These are phyloP conservation scores for Boletus sp. DNA, from an alignment of 1,284 basidiomycete species.

Conservation along the genomic window DNA sequence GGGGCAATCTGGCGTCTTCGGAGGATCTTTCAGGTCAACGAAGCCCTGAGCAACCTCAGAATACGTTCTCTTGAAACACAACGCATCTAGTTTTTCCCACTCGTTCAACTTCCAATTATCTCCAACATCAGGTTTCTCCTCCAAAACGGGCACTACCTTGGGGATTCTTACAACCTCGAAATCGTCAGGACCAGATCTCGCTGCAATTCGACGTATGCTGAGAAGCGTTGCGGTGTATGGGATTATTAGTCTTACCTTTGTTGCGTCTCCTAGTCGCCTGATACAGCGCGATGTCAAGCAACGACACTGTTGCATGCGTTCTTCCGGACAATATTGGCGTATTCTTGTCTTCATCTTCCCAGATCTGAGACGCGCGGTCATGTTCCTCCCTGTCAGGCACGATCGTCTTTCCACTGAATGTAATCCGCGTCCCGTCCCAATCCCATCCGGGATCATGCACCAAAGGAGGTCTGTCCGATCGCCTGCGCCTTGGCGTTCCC, in stretches of 20 bases:
- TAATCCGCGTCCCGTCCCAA: constrained; percentile 22
- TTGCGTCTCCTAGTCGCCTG: background rate
- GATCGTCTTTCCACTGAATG: background rate
- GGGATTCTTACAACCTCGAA: constrained; percentile 27
- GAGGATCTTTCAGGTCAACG: constrained; percentile 1
- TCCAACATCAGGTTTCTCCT: constrained; percentile 7
- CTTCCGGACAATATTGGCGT: background rate
- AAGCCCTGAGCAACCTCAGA: constrained; percentile 23
- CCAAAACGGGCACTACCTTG: constrained; percentile 16
- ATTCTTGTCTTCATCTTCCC: constrained; percentile 10
- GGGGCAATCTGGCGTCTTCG: background rate
- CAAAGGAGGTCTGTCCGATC: constrained; percentile 16
- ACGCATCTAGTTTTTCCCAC: constrained; percentile 24
- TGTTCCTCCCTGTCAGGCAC: background rate
- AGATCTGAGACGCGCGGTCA: background rate
- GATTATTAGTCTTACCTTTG: constrained; percentile 14
- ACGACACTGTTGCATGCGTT: constrained; percentile 10
- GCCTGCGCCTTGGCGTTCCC: constrained; percentile 19
- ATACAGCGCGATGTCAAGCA: constrained; percentile 20
- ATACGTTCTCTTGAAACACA: constrained; percentile 20
- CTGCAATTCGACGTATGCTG: constrained; percentile 7
- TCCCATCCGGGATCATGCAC: constrained; percentile 23
- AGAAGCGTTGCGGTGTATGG: background rate
- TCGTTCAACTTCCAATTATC: constrained; percentile 11
- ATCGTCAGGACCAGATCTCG: constrained; percentile 8